Base-by-base conservation (phyloP, 2,329 filamentous ascomycete genomes). In the Epichloe coenophiala region DNA sequence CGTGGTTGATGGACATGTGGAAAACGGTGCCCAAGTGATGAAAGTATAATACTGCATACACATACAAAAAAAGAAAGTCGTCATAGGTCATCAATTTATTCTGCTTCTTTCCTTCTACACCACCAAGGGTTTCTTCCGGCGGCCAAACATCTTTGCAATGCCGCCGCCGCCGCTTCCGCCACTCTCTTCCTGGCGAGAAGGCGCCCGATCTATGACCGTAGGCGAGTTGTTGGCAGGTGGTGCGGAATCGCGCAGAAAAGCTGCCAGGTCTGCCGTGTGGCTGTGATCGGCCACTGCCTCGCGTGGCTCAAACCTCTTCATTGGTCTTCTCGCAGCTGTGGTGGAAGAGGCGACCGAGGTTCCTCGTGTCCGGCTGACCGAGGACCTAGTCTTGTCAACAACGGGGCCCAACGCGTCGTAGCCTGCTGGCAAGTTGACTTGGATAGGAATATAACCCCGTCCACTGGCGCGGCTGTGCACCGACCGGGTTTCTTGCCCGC, bases 161-260 rank as follows among this genome's bases (percentile, higher is more conserved):
- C 70, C 66, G 45, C 62, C 68, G 47, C 61, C 58, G 15, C 45
- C 66, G 48, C 61, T 68, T 47, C 61, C 58, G 37, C 15, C 27
- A 5, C 11, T 41, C 12, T n/a, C 19, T n/a, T 68, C 65, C 46
- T 71, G 65, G 17, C 62, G 61, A n/a, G 60, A 52, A 6, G 59
- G 58, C 17, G 50, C 27, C 7, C 58, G 58, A 2, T 59, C 51
- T 12, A 58, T 55, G 8, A 60, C 52, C 27, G 62, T 56, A 23
- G 65, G 59, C 13, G 73, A 71, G 2, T 51, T 48, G 23, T 36
- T 33, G 4, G 15, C 35, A 1, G 83, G 81, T 3, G 85, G 84
- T 36, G 74, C 81, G 13, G 83, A 85, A 58, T 80, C 80, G 49
- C 76, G 78, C 35, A 93, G 68, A 63, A 91, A 91, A 48, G 81